Evolutionary conservation across 2,329 filamentous ascomycete genomes (phyloP), one percentile per base, ranked within the genome.

Genomic region (Fusarium sp.): DNA sequence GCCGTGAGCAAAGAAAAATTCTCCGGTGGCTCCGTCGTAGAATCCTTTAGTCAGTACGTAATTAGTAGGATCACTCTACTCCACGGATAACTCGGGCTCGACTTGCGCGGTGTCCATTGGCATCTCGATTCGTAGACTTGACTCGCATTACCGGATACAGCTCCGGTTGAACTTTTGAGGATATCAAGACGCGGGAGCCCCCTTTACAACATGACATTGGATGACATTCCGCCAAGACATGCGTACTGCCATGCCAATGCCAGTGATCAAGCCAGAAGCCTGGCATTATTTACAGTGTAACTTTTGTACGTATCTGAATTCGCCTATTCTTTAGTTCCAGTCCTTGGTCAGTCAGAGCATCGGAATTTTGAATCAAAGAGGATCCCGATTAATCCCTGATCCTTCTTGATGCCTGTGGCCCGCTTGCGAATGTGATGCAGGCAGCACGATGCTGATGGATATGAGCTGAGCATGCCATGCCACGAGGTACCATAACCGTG

Each of bases 171-270:
- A 33, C 30, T 11, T 38, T 56, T 55, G 24, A 22, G 50, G 44
- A 50, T 42, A 54, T 24, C n/a, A 24, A 65, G 45, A 48, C 16
- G 38, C n/a, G 26, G 38, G 42, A 63, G 16, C 33, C 58, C 55
- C 44, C 42, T 55, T 64, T 58, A 28, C 66, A 65, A 36, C 66
- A 69, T 64, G 14, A 35, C 65, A 58, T 45, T 64, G 44, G 31
- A 69, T 69, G 66, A 65, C 65, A 69, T 69, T 51, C 53, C 50
- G 70, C 66, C 71, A 73, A 71, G 70, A 50, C 30, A n/a, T 61
- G 45, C 36, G 30, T 51, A 45, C 62, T 24, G 18, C 67, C 51
- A 61, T 28, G 33, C 39, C 39, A 42, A 24, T 61, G 41, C 38
- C 56, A 58, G 60, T 58, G 60, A 54, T 60, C 71, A 69, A 72